Evolutionary conservation across 2,329 filamentous ascomycete genomes (phyloP).

Genomic region (Chaetomiaceae sp.): DNA sequence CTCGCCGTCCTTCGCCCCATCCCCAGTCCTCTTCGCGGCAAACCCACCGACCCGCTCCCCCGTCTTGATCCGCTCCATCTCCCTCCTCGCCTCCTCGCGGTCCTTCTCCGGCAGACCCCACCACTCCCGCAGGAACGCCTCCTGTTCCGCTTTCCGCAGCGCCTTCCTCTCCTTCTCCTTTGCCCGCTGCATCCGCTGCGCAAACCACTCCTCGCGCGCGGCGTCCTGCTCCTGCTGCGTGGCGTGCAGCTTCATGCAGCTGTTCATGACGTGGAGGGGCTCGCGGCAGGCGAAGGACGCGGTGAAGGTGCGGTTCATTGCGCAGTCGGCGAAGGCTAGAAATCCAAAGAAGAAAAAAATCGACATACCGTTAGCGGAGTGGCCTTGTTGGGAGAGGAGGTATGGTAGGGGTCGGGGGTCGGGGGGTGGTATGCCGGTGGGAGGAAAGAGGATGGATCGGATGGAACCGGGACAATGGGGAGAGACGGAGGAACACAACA

Average conservation of each 20-base stretch:
- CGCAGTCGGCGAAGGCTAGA: constrained; percentile 86
- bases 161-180: constrained; percentile 62
- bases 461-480: neutral
- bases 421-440: neutral
- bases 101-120: constrained; percentile 60
- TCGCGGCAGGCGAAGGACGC: constrained; percentile 81
- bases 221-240: constrained; percentile 81
- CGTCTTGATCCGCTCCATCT: constrained; percentile 47
- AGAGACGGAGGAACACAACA: too few species aligned
- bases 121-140: constrained; percentile 63
- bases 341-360: too few species aligned
- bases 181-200: constrained; percentile 65
- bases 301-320: constrained; percentile 77
- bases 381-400: too few species aligned
- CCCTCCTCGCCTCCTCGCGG: constrained; percentile 46
- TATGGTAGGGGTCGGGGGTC: neutral
- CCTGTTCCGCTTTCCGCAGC: constrained; percentile 56
- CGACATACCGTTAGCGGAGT: too few species aligned
- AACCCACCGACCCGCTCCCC: constrained; percentile 55
- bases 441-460: neutral
- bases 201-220: constrained; percentile 92
- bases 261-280: constrained; percentile 83
- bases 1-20: constrained; percentile 15
- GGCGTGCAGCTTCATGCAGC: constrained; percentile 84
- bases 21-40: constrained; percentile 36